Evolutionary conservation across 2,329 filamentous ascomycete genomes (phyloP), one percentile per base, ranked within the genome.

Genomic region (Colletotrichum sublineola): DNA sequence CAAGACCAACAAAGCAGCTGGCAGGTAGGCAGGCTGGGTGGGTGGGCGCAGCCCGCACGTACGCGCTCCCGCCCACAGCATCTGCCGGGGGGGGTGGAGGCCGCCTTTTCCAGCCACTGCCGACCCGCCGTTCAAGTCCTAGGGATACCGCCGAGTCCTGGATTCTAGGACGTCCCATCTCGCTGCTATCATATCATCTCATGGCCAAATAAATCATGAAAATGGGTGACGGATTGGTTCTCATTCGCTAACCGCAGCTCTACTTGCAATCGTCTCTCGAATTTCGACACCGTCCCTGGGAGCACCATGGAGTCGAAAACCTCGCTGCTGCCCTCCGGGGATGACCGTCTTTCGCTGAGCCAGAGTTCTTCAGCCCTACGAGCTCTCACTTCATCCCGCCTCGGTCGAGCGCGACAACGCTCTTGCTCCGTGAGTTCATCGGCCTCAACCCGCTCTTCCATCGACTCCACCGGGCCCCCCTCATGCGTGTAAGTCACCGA

Each of bases 401-500:
- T 70, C 24, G 77, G 75, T 75, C 75, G 80, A 70, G 76, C 79
- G 66, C 77, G 79, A 64, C 77, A 77, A 63, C 79, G 79, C 53
- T 81, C 79, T 33, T 77, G 75, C 60, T 76, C 76, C 31, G 73
- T 77, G 24, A 79, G 78, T 62, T 73, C 77, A 55, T 61, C 67
- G 56, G 62, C 78, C 72, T 71, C 75, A 44, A 74, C 75, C 68
- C 77, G 78, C 31, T 77, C 69, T 20, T 74, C 70, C 36, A 73
- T 73, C 33, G 70, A 70, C 64, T 76, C 78, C 63, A 68, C 68
- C 67, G 74, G 75, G 55, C 74, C 78, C 58, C 67, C 71, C 65
- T 76, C 78, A 64, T 82, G 80, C 73, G 80, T 81, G 80, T 82
- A 81, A 82, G 80, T 74, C 61, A 55, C 42, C 56, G 24, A 36